These are phyloP conservation scores for Globisporangium orthogonon DNA, from an alignment of 352 stramenopile genomes.

Conservation along the genomic window DNA sequence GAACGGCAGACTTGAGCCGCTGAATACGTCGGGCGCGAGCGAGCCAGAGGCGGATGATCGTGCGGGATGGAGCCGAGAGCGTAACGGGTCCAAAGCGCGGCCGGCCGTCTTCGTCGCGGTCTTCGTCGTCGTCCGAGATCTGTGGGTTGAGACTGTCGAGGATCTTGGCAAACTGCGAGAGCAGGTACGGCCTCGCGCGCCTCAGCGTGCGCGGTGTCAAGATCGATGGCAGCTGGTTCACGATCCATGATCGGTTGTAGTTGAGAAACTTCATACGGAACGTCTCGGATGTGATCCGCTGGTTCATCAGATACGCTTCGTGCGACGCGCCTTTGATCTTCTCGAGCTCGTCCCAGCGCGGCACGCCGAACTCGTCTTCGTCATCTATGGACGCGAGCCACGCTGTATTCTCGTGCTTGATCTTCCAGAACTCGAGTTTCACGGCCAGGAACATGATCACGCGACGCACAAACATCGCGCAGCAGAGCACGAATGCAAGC, in stretches of 20 bases:
- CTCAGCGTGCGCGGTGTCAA: conserved; percentile 91
- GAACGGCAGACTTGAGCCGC: conserved; percentile 82
- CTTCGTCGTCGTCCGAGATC: conserved; percentile 91
- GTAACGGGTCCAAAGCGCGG: conserved; percentile 88
- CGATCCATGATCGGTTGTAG: conserved; percentile 97
- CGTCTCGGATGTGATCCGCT: conserved; percentile 93
- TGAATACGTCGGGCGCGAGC: conserved; percentile 75
- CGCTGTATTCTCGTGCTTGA: conserved; percentile 94
- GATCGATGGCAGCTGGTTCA: conserved; percentile 93
- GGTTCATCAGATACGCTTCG: conserved; percentile 96
- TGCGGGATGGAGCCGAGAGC: conserved; percentile 86
- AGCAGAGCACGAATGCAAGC: conserved; percentile 58
- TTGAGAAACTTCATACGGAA: conserved; percentile 98
- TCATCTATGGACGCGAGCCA: conserved; percentile 90
- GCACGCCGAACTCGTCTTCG: conserved; percentile 90
- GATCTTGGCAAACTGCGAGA: conserved; percentile 95
- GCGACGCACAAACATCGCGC: conserved; percentile 51
- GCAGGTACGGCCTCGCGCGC: conserved; percentile 90
- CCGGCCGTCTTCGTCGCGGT: conserved; percentile 57
- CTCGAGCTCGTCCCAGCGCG: conserved; percentile 89
- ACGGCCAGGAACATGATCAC: conserved; percentile 82
- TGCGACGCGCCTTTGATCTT: conserved; percentile 92
- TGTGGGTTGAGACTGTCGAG: conserved; percentile 93
- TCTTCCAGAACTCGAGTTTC: conserved; percentile 91
- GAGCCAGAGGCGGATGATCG: conserved; percentile 92